Evolutionary conservation across 2,329 filamentous ascomycete genomes (phyloP).

Genomic region (Cercospora sesami): DNA sequence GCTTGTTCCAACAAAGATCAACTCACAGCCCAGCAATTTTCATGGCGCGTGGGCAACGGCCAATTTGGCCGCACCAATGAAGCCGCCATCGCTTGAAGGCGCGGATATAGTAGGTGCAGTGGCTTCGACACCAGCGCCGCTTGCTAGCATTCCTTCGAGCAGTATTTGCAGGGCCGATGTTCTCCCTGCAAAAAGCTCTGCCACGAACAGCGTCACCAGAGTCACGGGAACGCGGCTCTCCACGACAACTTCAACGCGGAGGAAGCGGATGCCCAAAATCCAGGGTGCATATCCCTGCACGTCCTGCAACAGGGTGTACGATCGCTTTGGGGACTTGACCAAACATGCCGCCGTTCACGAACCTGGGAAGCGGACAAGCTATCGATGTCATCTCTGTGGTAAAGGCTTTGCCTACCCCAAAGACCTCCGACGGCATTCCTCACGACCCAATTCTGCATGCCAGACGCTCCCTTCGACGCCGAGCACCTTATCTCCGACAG

Average conservation of each 20-base stretch:
- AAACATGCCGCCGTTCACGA: constrained; percentile 3
- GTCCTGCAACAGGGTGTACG: background rate
- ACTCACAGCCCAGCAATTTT: background rate
- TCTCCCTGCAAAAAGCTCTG: constrained; percentile 2
- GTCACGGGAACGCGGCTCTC: background rate
- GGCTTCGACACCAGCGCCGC: background rate
- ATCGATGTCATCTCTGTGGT: constrained; percentile 4
- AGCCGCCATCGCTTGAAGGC: background rate
- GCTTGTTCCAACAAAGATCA: background rate
- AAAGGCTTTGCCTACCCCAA: background rate
- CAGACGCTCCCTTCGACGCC: background rate
- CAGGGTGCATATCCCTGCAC: constrained; percentile 3
- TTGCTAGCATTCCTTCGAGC: constrained; percentile 1
- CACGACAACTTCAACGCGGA: constrained; percentile 3
- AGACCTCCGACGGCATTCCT: constrained; percentile 5
- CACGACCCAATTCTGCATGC: constrained; percentile 3
- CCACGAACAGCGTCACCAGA: background rate
- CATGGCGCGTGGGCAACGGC: background rate
- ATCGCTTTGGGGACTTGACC: constrained; percentile 3
- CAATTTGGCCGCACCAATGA: constrained; percentile 2
- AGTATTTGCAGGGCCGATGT: constrained; percentile 2
- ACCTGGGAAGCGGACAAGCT: constrained; percentile 1
- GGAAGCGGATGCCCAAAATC: constrained; percentile 4
- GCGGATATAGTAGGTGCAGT: background rate
- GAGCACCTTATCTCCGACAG: constrained; percentile 1